phyloP scores from a whole-genome alignment of 441 rosid species.

The Pelargonium myrrhifolium region DNA sequence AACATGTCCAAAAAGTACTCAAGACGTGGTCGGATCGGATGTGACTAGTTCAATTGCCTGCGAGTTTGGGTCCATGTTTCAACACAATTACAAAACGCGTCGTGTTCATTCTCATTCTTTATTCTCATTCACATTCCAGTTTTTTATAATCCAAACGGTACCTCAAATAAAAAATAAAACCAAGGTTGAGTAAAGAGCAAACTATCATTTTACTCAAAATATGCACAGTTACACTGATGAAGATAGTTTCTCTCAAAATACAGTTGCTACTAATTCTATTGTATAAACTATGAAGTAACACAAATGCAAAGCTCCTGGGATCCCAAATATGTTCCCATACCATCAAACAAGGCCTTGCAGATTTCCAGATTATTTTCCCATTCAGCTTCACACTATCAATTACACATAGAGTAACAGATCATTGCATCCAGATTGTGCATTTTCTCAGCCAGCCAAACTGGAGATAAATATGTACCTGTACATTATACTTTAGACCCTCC shows the following conservation, averaged over 20 bases:
- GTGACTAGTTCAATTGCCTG: too few relatives aligned
- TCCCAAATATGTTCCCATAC: conserved; percentile 7
- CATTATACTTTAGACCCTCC: conserved; percentile 42
- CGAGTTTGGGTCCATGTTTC: too few relatives aligned
- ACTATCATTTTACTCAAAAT: conserved; percentile 14
- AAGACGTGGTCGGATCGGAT: too few relatives aligned
- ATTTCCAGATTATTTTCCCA: conserved; percentile 13
- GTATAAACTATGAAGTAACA: conserved; percentile 13
- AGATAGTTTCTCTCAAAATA: conserved; percentile 10
- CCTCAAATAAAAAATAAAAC: too few relatives aligned
- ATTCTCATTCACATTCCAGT: too few relatives aligned
- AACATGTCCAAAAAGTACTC: too few relatives aligned
- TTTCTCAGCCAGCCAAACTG: conserved; percentile 14
- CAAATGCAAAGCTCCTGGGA: conserved; percentile 13
- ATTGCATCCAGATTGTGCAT: conserved; percentile 6
- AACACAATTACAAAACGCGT: too few relatives aligned
- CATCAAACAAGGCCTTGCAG: conserved; percentile 12
- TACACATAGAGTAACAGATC: not conserved
- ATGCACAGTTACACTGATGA: conserved; percentile 35
- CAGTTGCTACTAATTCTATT: conserved; percentile 20
- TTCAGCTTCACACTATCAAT: conserved; percentile 5
- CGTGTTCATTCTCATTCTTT: too few relatives aligned
- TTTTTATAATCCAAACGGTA: too few relatives aligned
- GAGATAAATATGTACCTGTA: conserved; percentile 16
- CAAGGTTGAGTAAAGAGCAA: not conserved